Conservation (phyloP, 495 filamentous ascomycete genomes). For the Letharia columbiana region DNA sequence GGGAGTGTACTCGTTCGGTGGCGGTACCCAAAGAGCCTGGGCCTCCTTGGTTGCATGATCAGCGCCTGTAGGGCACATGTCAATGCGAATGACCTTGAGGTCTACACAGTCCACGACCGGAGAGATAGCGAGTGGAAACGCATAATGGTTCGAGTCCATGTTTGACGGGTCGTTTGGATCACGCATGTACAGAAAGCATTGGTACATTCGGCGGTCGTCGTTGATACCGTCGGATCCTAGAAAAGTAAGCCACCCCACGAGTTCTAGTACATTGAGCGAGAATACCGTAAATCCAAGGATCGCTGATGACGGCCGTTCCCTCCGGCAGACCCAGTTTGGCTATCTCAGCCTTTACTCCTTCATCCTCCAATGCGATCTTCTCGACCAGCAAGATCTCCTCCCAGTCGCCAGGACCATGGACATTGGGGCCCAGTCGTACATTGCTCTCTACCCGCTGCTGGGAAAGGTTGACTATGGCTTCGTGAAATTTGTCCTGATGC, state of each 20-base stretch:
- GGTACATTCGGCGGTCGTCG: slow-evolving; percentile 51
- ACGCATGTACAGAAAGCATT: slow-evolving; percentile 59
- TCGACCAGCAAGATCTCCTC: slow-evolving; percentile 55
- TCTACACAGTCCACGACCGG: slow-evolving; percentile 62
- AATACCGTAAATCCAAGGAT: slow-evolving; percentile 66
- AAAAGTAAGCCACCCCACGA: not conserved
- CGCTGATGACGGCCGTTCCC: slow-evolving; percentile 50
- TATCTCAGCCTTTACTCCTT: slow-evolving; percentile 51
- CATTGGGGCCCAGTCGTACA: slow-evolving; percentile 45
- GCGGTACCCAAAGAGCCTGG: slow-evolving; percentile 44
- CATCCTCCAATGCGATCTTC: slow-evolving; percentile 46
- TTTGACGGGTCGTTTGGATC: slow-evolving; percentile 48
- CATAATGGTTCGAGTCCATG: slow-evolving; percentile 68
- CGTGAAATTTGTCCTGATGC: slow-evolving; percentile 54
- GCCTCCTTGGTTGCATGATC: slow-evolving; percentile 29
- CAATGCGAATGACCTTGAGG: slow-evolving; percentile 51
- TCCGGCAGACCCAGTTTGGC: slow-evolving; percentile 56
- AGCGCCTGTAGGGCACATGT: slow-evolving; percentile 36
- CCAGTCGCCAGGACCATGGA: slow-evolving; percentile 49
- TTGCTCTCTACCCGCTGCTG: slow-evolving; percentile 48
- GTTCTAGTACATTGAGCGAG: not conserved
- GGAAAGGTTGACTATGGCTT: slow-evolving; percentile 53
- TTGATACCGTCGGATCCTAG: slow-evolving; percentile 46
- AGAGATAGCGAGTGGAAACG: slow-evolving; percentile 67
- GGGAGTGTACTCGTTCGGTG: slow-evolving; percentile 61